Evolutionary conservation across 106 monocot genomes (phyloP).

Genomic region (Ottelia alismoides): DNA sequence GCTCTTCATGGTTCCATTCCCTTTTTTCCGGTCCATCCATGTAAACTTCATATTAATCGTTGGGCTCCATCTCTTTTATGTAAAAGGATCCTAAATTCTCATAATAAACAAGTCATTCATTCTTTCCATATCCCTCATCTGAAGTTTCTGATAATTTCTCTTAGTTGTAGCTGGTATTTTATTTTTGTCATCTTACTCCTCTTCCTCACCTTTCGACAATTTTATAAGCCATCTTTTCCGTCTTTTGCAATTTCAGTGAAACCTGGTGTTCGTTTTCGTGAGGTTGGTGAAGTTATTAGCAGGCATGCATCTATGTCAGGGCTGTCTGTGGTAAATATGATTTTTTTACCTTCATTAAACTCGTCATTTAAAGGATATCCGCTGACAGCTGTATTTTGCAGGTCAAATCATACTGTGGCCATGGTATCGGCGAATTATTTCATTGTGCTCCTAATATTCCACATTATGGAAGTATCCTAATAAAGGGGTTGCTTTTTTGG

Average conservation of each 20-base stretch:
- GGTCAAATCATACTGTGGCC: constrained; percentile 99
- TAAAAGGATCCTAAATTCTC: too few relatives aligned
- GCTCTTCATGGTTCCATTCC: too few relatives aligned
- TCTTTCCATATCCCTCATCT: too few relatives aligned
- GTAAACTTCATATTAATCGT: too few relatives aligned
- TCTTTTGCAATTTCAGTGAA: constrained; percentile 41
- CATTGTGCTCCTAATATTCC: constrained; percentile 99
- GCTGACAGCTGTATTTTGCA: too few relatives aligned
- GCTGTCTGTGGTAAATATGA: constrained; percentile 73
- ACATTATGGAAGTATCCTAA: constrained; percentile 98
- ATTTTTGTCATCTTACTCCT: background rate
- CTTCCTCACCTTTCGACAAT: background rate
- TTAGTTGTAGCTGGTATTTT: too few relatives aligned
- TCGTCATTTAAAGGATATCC: too few relatives aligned
- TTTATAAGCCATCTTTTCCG: background rate
- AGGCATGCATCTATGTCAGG: constrained; percentile 91
- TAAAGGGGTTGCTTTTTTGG: too few relatives aligned
- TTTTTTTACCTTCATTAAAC: background rate
- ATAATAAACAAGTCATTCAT: too few relatives aligned
- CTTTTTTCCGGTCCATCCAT: too few relatives aligned
- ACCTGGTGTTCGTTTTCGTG: constrained; percentile 97
- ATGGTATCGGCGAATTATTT: constrained; percentile 98
- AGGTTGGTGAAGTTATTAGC: constrained; percentile 95
- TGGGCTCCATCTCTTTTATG: too few relatives aligned
- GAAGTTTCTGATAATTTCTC: too few relatives aligned